These are phyloP conservation scores for Candida chilensis DNA, from an alignment of 805 yeast genomes.

Conservation along the genomic window DNA sequence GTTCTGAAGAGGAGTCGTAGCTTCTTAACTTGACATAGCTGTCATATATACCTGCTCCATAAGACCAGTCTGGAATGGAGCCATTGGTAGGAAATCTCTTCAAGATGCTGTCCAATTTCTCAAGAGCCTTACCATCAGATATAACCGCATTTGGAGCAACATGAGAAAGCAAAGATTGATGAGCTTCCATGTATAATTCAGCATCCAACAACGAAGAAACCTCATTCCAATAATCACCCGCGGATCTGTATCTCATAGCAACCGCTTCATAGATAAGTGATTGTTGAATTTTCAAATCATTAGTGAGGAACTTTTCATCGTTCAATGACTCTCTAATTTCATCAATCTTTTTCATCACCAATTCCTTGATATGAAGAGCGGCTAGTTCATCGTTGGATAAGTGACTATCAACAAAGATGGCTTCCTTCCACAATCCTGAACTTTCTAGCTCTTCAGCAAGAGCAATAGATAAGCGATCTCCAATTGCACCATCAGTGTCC, in stretches of 20 bases:
- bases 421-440: slow-evolving; percentile 42
- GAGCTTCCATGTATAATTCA: slow-evolving; percentile 52
- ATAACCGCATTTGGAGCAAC: slow-evolving; percentile 73
- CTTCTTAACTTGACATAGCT: slow-evolving; percentile 31
- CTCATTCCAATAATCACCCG: slow-evolving; percentile 48
- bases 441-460: slow-evolving; percentile 45
- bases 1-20: slow-evolving; percentile 4
- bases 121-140: slow-evolving; percentile 22
- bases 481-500: slow-evolving; percentile 3
- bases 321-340: slow-evolving; percentile 13
- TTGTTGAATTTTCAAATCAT: slow-evolving; percentile 37
- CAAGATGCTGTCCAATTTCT: slow-evolving; percentile 23
- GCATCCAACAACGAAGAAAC: slow-evolving; percentile 57
- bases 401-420: slow-evolving; percentile 57
- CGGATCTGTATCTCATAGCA: slow-evolving; percentile 44
- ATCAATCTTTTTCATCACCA: slow-evolving; percentile 22
- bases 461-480: slow-evolving; percentile 16
- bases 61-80: slow-evolving; percentile 38
- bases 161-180: slow-evolving; percentile 36
- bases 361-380: slow-evolving; percentile 23
- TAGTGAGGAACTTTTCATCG: slow-evolving; percentile 24
- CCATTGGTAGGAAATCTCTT: slow-evolving; percentile 31
- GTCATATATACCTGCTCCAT: slow-evolving; percentile 51
- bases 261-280: slow-evolving; percentile 43
- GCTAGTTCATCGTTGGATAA: slow-evolving; percentile 37